A percentile compares a stretch with the other conserved stretches of the same genome.
These are phyloP conservation scores for Xylariaceae sp. DNA, from an alignment of 2,329 filamentous ascomycete species.

Conservation along the genomic window DNA sequence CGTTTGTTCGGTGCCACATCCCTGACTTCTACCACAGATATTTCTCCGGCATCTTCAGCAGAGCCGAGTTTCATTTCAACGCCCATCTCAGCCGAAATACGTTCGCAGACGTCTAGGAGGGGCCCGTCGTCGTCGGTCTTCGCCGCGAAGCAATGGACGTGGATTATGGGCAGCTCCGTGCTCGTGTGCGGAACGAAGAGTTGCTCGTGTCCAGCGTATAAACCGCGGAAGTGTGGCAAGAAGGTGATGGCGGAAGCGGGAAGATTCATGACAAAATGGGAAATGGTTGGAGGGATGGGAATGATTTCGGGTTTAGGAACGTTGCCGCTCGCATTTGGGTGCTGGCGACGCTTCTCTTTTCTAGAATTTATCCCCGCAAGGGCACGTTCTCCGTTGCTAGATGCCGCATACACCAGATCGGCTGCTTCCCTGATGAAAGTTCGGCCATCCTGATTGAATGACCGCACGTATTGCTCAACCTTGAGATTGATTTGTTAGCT, in stretches of 20 bases:
- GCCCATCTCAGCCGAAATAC: constrained; percentile 64
- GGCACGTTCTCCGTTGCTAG: constrained; percentile 54
- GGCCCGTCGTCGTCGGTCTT: constrained; percentile 76
- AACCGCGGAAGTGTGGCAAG: constrained; percentile 71
- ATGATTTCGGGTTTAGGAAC: constrained; percentile 43
- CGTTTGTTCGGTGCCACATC: constrained; percentile 91
- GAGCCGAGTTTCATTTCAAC: constrained; percentile 59
- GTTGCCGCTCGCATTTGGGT: constrained; percentile 29
- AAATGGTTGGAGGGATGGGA: constrained; percentile 72
- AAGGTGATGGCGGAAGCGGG: constrained; percentile 89
- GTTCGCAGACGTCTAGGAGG: constrained; percentile 64
- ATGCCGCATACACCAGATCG: constrained; percentile 58
- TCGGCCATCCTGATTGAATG: constrained; percentile 82
- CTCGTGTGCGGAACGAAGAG: constrained; percentile 65
- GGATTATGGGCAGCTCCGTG: constrained; percentile 74
- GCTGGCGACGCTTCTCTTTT: constrained; percentile 44
- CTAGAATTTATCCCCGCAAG: constrained; percentile 52
- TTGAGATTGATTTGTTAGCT: constrained; percentile 34
- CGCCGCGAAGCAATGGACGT: constrained; percentile 92
- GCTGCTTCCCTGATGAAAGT: constrained; percentile 76
- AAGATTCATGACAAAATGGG: constrained; percentile 98
- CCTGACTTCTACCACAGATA: constrained; percentile 70
- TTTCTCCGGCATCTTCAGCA: constrained; percentile 49
- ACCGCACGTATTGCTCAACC: constrained; percentile 70
- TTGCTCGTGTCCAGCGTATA: constrained; percentile 72